phyloP scores from a whole-genome alignment of 805 yeast genomes.

The Yarrowia yakushimensis region DNA sequence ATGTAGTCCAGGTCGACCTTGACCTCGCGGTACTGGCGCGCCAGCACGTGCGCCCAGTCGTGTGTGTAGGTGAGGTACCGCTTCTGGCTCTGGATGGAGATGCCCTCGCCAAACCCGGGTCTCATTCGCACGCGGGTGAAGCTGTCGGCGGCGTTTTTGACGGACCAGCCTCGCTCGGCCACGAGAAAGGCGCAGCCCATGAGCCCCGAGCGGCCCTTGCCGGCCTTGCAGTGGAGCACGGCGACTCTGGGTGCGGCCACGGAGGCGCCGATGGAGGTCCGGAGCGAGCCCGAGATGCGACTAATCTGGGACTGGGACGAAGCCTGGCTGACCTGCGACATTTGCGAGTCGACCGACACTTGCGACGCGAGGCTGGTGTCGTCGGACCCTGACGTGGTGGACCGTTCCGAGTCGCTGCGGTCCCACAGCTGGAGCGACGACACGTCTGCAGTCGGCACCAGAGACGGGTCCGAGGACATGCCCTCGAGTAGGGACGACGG shows the following conservation, averaged over 20 bases:
- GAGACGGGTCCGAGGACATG: background rate
- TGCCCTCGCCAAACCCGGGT: constrained; percentile 56
- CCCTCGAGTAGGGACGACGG: background rate
- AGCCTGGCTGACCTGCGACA: constrained; percentile 13
- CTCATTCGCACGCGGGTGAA: constrained; percentile 62
- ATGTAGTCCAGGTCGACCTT: constrained; percentile 28
- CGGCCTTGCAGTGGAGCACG: constrained; percentile 81
- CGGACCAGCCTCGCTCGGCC: constrained; percentile 42
- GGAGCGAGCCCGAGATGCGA: constrained; percentile 10
- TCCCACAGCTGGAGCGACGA: constrained; percentile 18
- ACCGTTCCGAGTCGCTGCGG: background rate
- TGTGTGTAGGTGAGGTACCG: constrained; percentile 62
- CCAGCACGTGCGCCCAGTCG: constrained; percentile 32
- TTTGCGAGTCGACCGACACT: background rate
- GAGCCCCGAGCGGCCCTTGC: constrained; percentile 89
- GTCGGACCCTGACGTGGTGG: constrained; percentile 27
- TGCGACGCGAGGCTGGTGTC: constrained; percentile 39
- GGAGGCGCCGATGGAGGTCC: background rate
- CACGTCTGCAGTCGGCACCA: constrained; percentile 7
- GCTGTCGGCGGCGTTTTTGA: constrained; percentile 47
- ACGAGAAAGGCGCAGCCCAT: constrained; percentile 68
- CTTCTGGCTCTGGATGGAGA: constrained; percentile 66
- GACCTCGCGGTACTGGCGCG: constrained; percentile 28
- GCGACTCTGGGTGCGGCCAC: constrained; percentile 38
- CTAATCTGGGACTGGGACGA: constrained; percentile 11